Base-by-base conservation (phyloP, 2,329 filamentous ascomycete genomes). In the Ploettnerulaceae sp. region DNA sequence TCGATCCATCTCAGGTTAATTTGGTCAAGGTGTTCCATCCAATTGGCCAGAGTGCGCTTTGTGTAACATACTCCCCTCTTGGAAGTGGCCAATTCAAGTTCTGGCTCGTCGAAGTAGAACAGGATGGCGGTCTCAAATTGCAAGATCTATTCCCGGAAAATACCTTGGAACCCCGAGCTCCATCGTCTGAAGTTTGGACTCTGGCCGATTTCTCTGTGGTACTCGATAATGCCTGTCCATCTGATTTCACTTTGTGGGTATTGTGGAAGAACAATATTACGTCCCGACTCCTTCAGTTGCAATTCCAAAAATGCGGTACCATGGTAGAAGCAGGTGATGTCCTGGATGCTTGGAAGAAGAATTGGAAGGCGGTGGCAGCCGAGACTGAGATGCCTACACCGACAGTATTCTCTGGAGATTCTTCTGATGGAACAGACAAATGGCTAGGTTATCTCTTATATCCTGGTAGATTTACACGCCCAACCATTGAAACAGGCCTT, bases 71-170 rank as follows among this genome's bases (percentile, higher is more conserved):
- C 66, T 96, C 90, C 8, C 91, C 93, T 0, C 81, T 93, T 53
- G 86, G 89, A 22, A 79, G 82, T 31, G 86, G 93, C 26, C 84
- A 91, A 62, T 97, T 98, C 74, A 97, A 95, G 65, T 90, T 98
- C 63, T 98, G 90, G 88, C 75, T 71, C 54, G 67, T 81, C n/a
- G 78, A 79, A 43, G 77, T 85, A 14, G 78, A 82, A 55, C 78
- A 82, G 43, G 76, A 76, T 57, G 55, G 68, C 54, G 72, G 70
- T 2, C 64, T 89, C 15, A 73, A 81, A 7, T 72, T 94, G 11
- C 76, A 81, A 52, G 88, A 94, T 57, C 69, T 88, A 17, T 89
- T 86, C 56, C 77, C 85, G 0, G 72, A 76, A 8, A 62, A 75
- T 9, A 71, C 93, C 24, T 73, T 84, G 20, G 86, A 89, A 1